Percentiles rank a stretch among this genome's conserved stretches.
These are phyloP conservation scores for Crinitomyces ghanaensis DNA, from an alignment of 805 yeast genomes.

Conservation along the genomic window DNA sequence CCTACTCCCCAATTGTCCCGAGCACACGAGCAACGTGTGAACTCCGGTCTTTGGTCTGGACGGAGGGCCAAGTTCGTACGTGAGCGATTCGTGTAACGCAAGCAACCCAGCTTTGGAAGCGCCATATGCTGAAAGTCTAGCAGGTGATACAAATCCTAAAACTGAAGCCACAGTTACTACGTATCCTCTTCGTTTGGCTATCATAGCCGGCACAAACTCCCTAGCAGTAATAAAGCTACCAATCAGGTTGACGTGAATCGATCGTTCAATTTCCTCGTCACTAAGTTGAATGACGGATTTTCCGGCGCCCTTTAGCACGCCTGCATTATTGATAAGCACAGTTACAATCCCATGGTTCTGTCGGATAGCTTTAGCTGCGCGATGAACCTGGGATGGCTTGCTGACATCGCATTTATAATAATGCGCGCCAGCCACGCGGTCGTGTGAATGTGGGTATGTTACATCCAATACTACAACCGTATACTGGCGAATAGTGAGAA, in stretches of 20 bases:
- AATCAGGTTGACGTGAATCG: conserved; percentile 55
- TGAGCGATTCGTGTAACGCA: conserved; percentile 72
- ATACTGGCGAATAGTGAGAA: conserved; percentile 34
- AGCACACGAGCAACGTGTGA: conserved; percentile 66
- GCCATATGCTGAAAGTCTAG: conserved; percentile 67
- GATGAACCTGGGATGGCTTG: conserved; percentile 33
- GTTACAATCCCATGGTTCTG: conserved; percentile 49
- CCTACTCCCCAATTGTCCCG: conserved; percentile 72
- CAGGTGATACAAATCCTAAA: conserved; percentile 76
- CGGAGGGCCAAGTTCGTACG: conserved; percentile 54
- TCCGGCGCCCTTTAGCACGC: conserved; percentile 42
- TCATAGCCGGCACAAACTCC: conserved; percentile 64
- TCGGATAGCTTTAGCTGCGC: conserved; percentile 31
- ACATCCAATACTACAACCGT: conserved; percentile 61
- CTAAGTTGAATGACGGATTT: conserved; percentile 42
- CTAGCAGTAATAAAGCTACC: conserved; percentile 63
- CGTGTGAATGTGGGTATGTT: conserved; percentile 21
- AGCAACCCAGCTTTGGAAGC: conserved; percentile 83
- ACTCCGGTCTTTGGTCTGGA: conserved; percentile 20
- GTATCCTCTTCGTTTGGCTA: conserved; percentile 50
- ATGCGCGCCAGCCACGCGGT: conserved; percentile 30
- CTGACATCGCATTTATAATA: conserved; percentile 68
- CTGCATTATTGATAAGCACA: conserved; percentile 79
- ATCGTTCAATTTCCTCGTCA: conserved; percentile 47
- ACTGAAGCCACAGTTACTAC: conserved; percentile 76